Base-by-base conservation (phyloP, 1,284 basidiomycete genomes). In the Exobasidium rhododendri region DNA sequence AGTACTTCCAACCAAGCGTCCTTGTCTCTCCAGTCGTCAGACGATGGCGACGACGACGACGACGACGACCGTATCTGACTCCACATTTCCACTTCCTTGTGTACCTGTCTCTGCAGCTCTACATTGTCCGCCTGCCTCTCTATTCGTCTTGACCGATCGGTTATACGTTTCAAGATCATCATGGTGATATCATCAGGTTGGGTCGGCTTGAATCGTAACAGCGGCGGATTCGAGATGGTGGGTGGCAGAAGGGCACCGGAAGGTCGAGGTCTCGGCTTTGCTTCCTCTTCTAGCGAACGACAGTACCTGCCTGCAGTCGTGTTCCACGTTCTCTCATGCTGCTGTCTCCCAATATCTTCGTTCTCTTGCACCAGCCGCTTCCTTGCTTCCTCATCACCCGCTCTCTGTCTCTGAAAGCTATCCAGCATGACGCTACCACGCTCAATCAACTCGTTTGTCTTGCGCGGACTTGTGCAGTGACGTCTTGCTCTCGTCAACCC, bases 201-300 rank as follows among this genome's bases (percentile, higher is more conserved):
- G 14, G 66, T 64, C 13, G 76, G 76, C 52, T 75, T 75, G 71
- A 74, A 78, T 4, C 77, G 70, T 24, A 71, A 73, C 44, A 78
- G 61, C 0, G 75, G 75, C 7, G 63, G 59, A 54, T 78, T 78
- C 60, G 53, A 75, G 45, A 73, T 60, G 11, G 69, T 65, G 0
- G 77, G 74, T 1, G 73, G 66, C 17, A 79, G 45, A 28, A 79
- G 61, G 0, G 77, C 71, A 4, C 77, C 77, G 7, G 73, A 71
- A 61, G 66, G 71, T 28, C 65, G 70, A 7, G 72, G 58, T n/a
- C 65, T 63, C 28, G 65, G 66, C 22, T 46, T 54, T 0, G 69
- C 69, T 13, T 67, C 56, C 56, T 64, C 67, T 20, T 53, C 35
- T 4, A 53, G 13, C 7, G 51, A 53, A 17, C 51, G 51, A 22